A percentile compares a stretch with the other conserved stretches of the same genome.
These are phyloP conservation scores for Globisporangium apiculatum DNA, from an alignment of 352 stramenopile species.

Conservation along the genomic window DNA sequence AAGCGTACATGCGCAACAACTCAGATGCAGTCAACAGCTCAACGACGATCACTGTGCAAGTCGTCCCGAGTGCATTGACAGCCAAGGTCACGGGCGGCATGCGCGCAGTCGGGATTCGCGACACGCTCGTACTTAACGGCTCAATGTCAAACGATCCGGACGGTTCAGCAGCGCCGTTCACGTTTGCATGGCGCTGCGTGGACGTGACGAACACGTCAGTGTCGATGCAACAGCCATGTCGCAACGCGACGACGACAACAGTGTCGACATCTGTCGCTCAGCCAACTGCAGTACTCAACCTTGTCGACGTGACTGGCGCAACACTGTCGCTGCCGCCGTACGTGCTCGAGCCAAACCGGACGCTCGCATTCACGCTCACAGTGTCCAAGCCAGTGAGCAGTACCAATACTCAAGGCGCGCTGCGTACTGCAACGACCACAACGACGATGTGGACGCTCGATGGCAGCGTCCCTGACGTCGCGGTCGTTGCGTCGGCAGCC, in stretches of 20 bases:
- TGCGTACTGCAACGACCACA: constrained; percentile 12
- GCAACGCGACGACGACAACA: constrained; percentile 16
- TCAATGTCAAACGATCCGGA: constrained; percentile 50
- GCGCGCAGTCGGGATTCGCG: constrained; percentile 38
- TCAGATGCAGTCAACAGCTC: constrained; percentile 22
- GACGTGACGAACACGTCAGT: constrained; percentile 36
- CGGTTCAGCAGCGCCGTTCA: constrained; percentile 20
- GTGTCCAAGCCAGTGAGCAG: constrained; percentile 20
- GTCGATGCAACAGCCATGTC: constrained; percentile 8
- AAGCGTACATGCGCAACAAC: constrained; percentile 38
- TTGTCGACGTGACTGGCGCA: constrained; percentile 7
- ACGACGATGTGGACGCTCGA: constrained; percentile 40
- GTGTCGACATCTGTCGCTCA: constrained; percentile 12
- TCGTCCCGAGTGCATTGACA: constrained; percentile 29
- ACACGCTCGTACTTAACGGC: constrained; percentile 43
- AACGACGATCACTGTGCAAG: constrained; percentile 30
- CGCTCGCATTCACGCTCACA: constrained; percentile 40
- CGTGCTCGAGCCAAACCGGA: constrained; percentile 28
- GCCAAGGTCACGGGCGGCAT: constrained; percentile 33
- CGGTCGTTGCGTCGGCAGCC: constrained; percentile 13
- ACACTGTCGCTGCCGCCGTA: constrained; percentile 36
- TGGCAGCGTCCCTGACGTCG: constrained; percentile 41
- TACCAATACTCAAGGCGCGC: not conserved
- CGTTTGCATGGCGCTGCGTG: constrained; percentile 42
- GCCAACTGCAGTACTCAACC: constrained; percentile 10